Evolutionary conservation across 2,329 filamentous ascomycete species (phyloP), one percentile per base, ranked within the genome.

Genomic region (Zasmidium citrigriseum): DNA sequence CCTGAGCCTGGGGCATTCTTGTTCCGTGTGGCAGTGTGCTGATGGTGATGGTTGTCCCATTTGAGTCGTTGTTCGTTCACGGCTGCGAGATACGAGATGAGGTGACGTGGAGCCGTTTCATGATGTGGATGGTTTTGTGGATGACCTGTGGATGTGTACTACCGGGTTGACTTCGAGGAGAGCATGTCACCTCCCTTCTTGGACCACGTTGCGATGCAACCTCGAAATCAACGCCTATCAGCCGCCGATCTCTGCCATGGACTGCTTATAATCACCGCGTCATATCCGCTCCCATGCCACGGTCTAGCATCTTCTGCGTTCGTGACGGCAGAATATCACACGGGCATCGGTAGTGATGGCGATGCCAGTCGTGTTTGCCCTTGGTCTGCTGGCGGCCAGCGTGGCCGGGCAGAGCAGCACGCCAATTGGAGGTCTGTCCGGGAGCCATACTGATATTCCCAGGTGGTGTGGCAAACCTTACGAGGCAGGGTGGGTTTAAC

Each of bases 381-480:
- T 44, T 5, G 23, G 20, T 16, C 34, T 47, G 5, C 24, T 47
- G 5, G 7, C 48, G n/a, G 22, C 46, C 10, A n/a, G 7, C 4
- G 49, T 27, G n/a, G 10, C 21, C 20, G 50, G 18, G 14, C 55
- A 52, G 14, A 41, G 41, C 2, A 24, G 61, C 21, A 50, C 57
- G 20, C 58, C 62, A 10, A 64, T 67, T 22, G 62, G 65, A 21
- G 65, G 65, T 10, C 57, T 66, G 3, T 66, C 66, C 38, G 66
- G 66, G 9, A 59, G 53, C 44, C 66, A 69, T 50, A 64, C 74
- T 38, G 76, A 77, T 4, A 76, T 80, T 12, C 75, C 78, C 50
- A 73, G 77, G 29, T 80, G 78, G 78, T 80, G 80, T 66, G 79
- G 80, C 10, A 82, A 82, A 62, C 77, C 78, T 14, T 81, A 81